Percentiles rank a stretch among this genome's conserved stretches.
These are phyloP conservation scores for Botryotinia globosa DNA, from an alignment of 2,329 filamentous ascomycete genomes.

Conservation along the genomic window DNA sequence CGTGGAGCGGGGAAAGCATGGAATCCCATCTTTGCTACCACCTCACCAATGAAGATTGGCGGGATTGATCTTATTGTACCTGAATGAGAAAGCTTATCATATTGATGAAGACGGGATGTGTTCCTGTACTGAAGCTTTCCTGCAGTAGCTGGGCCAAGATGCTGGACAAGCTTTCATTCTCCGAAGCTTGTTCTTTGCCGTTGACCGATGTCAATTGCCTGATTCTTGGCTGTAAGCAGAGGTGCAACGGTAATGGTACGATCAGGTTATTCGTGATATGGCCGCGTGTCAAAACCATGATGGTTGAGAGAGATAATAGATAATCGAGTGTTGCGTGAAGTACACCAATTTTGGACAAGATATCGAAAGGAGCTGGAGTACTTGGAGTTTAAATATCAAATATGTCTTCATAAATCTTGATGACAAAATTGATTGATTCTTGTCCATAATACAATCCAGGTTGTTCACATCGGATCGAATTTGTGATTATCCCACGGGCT, in stretches of 20 bases:
- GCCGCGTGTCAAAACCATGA: background rate
- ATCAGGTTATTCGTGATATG: background rate
- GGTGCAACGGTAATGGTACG: background rate
- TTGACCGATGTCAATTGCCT: background rate
- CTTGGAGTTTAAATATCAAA: background rate
- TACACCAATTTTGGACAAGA: background rate
- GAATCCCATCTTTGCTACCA: background rate
- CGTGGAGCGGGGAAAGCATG: background rate
- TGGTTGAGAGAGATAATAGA: background rate
- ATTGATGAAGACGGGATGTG: background rate
- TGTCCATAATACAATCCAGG: background rate
- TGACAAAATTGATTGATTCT: background rate
- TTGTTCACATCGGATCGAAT: background rate
- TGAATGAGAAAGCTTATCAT: conserved; percentile 15
- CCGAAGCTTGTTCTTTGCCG: background rate
- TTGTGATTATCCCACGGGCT: background rate
- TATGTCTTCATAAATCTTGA: background rate
- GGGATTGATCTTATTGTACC: background rate
- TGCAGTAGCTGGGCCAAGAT: background rate
- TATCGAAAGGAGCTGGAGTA: background rate
- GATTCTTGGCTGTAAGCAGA: background rate
- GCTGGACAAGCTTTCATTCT: background rate
- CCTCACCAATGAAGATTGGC: background rate
- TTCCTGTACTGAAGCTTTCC: background rate
- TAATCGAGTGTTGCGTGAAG: background rate